Percentiles rank a stretch among this genome's conserved stretches.
These are phyloP conservation scores for Pythium apleroticum DNA, from an alignment of 352 stramenopile genomes.

Conservation along the genomic window DNA sequence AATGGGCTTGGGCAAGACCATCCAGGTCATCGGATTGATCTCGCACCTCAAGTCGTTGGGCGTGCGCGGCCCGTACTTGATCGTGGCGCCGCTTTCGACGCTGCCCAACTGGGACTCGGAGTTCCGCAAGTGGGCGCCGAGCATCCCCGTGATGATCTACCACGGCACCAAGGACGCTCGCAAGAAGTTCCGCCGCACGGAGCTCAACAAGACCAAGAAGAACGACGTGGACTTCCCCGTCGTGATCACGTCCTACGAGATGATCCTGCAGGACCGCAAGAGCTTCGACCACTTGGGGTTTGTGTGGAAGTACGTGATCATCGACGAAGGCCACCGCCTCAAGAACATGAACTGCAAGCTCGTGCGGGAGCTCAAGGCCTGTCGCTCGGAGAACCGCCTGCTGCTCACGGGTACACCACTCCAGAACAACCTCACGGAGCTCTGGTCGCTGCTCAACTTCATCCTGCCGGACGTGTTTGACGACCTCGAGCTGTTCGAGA, in stretches of 20 bases:
- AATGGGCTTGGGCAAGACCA: constrained; percentile 92
- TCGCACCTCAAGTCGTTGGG: constrained; percentile 91
- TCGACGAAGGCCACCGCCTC: constrained; percentile 97
- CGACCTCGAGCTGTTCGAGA: constrained; percentile 97
- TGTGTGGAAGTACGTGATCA: constrained; percentile 95
- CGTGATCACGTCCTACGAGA: constrained; percentile 88
- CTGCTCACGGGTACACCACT: constrained; percentile 96
- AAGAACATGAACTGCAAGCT: constrained; percentile 98
- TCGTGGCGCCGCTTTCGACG: constrained; percentile 97
- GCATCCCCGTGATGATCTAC: constrained; percentile 97
- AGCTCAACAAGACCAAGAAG: constrained; percentile 53
- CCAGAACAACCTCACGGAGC: constrained; percentile 97
- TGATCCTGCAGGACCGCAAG: constrained; percentile 77
- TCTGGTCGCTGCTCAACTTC: constrained; percentile 99
- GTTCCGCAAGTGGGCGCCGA: constrained; percentile 75
- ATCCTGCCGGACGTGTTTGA: constrained; percentile 98
- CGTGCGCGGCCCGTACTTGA: constrained; percentile 93
- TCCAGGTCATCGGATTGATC: constrained; percentile 93
- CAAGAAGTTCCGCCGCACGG: constrained; percentile 41
- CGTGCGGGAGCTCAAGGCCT: constrained; percentile 93
- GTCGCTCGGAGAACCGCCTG: constrained; percentile 92
- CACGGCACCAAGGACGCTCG: constrained; percentile 86
- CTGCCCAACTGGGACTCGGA: constrained; percentile 97
- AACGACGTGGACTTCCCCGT: constrained; percentile 75
- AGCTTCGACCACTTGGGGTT: constrained; percentile 60